Conservation (phyloP, 306 rosid species). For the Lathyrus aphaca region DNA sequence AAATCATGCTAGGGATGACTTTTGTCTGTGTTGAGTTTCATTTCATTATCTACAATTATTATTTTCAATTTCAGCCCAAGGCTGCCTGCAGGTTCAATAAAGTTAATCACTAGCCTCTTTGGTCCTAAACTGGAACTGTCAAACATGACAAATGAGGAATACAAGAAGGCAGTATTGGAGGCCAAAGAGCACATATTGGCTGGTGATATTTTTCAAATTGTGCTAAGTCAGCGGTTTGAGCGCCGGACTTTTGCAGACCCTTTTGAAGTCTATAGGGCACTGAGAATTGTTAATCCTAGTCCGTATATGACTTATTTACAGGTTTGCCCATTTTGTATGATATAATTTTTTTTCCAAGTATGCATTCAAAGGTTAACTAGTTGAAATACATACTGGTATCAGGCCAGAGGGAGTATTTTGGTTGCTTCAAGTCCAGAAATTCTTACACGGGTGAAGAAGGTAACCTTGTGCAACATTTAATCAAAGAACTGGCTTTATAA, state of each 20-base stretch:
- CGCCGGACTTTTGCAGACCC: slow-evolving; percentile 98
- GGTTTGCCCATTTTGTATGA: slow-evolving; percentile 49
- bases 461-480: slow-evolving; percentile 33
- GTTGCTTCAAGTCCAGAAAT: slow-evolving; percentile 99
- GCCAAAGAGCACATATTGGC: slow-evolving; percentile 94
- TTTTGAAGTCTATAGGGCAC: slow-evolving; percentile 89
- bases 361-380: slow-evolving; percentile 29
- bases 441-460: slow-evolving; percentile 94
- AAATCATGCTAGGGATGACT: slow-evolving; percentile 1
- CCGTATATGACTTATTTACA: slow-evolving; percentile 98
- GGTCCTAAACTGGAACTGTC: slow-evolving; percentile 78
- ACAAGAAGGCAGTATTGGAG: slow-evolving; percentile 79
- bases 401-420: slow-evolving; percentile 94
- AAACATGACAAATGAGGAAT: slow-evolving; percentile 80
- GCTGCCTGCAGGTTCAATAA: slow-evolving; percentile 88
- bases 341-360: slow-evolving; percentile 6
- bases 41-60: slow-evolving; percentile 30
- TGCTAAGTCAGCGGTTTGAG: slow-evolving; percentile 92
- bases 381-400: slow-evolving; percentile 37
- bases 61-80: slow-evolving; percentile 78
- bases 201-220: slow-evolving; percentile 97
- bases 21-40: slow-evolving; percentile 21
- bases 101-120: slow-evolving; percentile 61
- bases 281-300: slow-evolving; percentile 94
- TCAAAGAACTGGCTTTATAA: not conserved